Percentiles rank a stretch among this genome's conserved stretches.
Evolutionary conservation across 441 rosid species (phyloP).

Genomic region (Pelargonium citronellum): DNA sequence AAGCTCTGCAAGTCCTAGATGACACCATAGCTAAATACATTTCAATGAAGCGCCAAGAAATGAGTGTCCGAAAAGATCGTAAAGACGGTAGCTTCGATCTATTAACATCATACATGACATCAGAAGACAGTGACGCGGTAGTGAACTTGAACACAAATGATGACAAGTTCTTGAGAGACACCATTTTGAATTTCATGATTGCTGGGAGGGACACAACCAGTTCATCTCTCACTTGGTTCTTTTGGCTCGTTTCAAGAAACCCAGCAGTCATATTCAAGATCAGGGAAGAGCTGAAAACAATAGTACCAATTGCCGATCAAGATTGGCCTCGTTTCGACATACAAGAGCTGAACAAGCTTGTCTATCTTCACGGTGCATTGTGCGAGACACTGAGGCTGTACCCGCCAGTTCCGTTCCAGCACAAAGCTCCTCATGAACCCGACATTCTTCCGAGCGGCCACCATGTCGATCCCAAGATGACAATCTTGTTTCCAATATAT

Average conservation of each 20-base stretch:
- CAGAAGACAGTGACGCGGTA: background rate
- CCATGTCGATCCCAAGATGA: slow-evolving; percentile 31
- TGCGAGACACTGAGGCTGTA: slow-evolving; percentile 50
- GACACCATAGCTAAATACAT: background rate
- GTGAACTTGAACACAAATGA: background rate
- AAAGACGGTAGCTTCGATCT: slow-evolving; percentile 13
- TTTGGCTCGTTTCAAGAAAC: slow-evolving; percentile 21
- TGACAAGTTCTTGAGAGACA: slow-evolving; percentile 23
- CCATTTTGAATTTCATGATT: slow-evolving; percentile 17
- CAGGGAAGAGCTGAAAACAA: slow-evolving; percentile 25
- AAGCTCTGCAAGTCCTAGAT: background rate
- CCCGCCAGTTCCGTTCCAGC: slow-evolving; percentile 50
- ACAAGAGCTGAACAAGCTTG: slow-evolving; percentile 31
- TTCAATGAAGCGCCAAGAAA: background rate
- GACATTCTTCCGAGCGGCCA: slow-evolving; percentile 67
- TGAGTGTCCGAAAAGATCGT: background rate
- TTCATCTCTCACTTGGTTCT: slow-evolving; percentile 23
- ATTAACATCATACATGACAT: slow-evolving; percentile 11
- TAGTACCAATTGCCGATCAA: background rate
- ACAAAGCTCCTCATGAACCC: slow-evolving; percentile 33
- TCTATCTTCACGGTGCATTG: slow-evolving; percentile 49
- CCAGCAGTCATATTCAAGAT: slow-evolving; percentile 17
- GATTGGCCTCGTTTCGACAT: background rate
- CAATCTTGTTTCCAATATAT: slow-evolving; percentile 34
- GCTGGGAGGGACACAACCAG: slow-evolving; percentile 21